These are phyloP conservation scores for Lactarius quietus DNA, from an alignment of 768 basidiomycete genomes.

Conservation along the genomic window DNA sequence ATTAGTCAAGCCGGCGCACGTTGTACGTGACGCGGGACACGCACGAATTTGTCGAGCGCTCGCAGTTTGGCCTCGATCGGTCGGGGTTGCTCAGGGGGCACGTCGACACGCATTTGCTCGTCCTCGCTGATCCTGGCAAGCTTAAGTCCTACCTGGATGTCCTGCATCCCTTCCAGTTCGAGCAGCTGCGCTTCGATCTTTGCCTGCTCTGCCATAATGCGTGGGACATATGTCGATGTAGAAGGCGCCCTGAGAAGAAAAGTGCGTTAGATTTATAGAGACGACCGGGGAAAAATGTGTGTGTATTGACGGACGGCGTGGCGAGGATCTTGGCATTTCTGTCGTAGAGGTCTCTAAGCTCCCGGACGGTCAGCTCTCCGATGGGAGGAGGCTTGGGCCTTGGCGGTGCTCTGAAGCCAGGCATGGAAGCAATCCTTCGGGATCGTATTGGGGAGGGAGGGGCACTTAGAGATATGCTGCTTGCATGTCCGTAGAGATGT, in stretches of 20 bases:
- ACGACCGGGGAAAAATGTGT: slow-evolving; percentile 11
- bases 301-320: slow-evolving; percentile 54
- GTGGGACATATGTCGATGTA: slow-evolving; percentile 64
- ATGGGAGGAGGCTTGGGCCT: slow-evolving; percentile 59
- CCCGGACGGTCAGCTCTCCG: slow-evolving; percentile 59
- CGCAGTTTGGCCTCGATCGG: slow-evolving; percentile 65
- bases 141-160: slow-evolving; percentile 60
- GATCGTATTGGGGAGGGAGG: slow-evolving; percentile 40
- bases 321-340: slow-evolving; percentile 60
- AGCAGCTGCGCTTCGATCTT: slow-evolving; percentile 61
- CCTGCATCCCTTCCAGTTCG: slow-evolving; percentile 68
- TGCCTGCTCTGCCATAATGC: slow-evolving; percentile 64
- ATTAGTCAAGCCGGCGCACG: background rate
- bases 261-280: slow-evolving; percentile 20
- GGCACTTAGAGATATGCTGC: slow-evolving; percentile 12
- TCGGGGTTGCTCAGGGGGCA: slow-evolving; percentile 47
- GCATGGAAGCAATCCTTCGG: slow-evolving; percentile 44
- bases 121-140: slow-evolving; percentile 52
- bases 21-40: slow-evolving; percentile 41
- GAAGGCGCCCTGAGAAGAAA: slow-evolving; percentile 51
- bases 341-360: slow-evolving; percentile 62
- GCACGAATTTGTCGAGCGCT: slow-evolving; percentile 33
- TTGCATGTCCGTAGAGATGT: slow-evolving; percentile 24
- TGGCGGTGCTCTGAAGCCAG: slow-evolving; percentile 60
- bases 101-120: slow-evolving; percentile 53